Base-by-base conservation (phyloP, 2,329 filamentous ascomycete genomes). In the Pseudogymnoascus sp. region DNA sequence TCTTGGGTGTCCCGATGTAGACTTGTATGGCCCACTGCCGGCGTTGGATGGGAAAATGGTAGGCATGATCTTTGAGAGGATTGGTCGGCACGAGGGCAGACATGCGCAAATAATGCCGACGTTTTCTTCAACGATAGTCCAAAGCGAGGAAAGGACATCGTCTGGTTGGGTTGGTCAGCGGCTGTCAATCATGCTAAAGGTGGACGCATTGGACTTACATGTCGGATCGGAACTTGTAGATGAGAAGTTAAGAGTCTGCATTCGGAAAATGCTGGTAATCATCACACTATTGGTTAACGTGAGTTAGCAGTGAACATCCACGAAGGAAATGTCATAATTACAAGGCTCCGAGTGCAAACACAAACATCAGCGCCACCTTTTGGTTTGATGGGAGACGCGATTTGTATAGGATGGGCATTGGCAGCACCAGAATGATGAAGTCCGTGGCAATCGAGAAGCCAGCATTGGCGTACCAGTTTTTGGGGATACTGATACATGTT, bases 401-500 rank as follows among this genome's bases (percentile, higher is more conserved):
- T 5, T 65, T 66, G 62, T 70, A 71, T 33, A 75, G 67, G 3
- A 73, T 65, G 1, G 71, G 69, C 60, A 75, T 69, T 1, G 74
- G 73, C 31, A 75, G 65, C 12, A 71, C 44, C 38, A 75, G 65
- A 60, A 76, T 72, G 10, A 72, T 64, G 7, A 74, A 39, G 59
- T 76, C 74, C 6, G 70, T 72, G 10, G 70, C 36, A 36, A 76
- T 74, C 17, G 73, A 74, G 65, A 72, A 71, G 2, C 71, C 67
- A 8, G 72, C 79, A 65, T 81, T 81, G 48, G 78, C 74, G 62
- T 79, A 78, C 80, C 80, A 83, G 64, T 79, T 78, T 5, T 70
- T 71, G 1, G 76, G 77, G 39, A 79, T 69, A 64, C 74, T 74
- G 66, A 83, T 77, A 66, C 81, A 82, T 3, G 65, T 71, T 0